Evolutionary conservation across 2,329 filamentous ascomycete species (phyloP).

Genomic region (Trichoderma harzianum): DNA sequence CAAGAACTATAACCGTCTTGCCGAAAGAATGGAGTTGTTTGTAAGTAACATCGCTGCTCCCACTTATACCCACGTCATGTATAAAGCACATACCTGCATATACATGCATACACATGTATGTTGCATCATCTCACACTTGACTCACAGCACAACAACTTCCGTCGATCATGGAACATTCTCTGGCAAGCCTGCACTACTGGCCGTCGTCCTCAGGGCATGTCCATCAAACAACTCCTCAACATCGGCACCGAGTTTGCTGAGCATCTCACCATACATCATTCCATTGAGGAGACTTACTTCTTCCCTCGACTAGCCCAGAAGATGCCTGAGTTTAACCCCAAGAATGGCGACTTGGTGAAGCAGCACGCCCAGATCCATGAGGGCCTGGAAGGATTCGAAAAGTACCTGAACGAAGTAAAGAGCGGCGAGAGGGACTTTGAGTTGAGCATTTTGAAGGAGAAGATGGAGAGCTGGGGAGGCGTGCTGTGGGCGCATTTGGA

Average conservation of each 20-base stretch:
- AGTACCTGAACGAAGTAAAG: slow-evolving; percentile 61
- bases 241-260: slow-evolving; percentile 66
- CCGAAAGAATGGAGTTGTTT: slow-evolving; percentile 72
- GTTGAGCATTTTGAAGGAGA: slow-evolving; percentile 57
- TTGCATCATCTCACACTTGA: neutral
- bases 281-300: slow-evolving; percentile 76
- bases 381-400: slow-evolving; percentile 65
- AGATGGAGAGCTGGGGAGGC: slow-evolving; percentile 74
- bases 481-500: slow-evolving; percentile 82
- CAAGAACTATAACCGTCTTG: slow-evolving; percentile 66
- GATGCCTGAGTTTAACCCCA: slow-evolving; percentile 70
- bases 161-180: slow-evolving; percentile 67
- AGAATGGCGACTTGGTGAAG: slow-evolving; percentile 57
- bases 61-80: neutral
- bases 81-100: neutral
- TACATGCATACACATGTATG: neutral
- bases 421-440: slow-evolving; percentile 60
- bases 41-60: slow-evolving; percentile 39
- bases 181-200: slow-evolving; percentile 60
- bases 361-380: slow-evolving; percentile 79
- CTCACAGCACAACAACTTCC: slow-evolving; percentile 72
- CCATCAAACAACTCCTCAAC: slow-evolving; percentile 65
- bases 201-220: slow-evolving; percentile 60
- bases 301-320: slow-evolving; percentile 73
- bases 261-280: slow-evolving; percentile 73